Conservation (phyloP, 2,329 filamentous ascomycete genomes). For the Xylariomycetidae sp. region DNA sequence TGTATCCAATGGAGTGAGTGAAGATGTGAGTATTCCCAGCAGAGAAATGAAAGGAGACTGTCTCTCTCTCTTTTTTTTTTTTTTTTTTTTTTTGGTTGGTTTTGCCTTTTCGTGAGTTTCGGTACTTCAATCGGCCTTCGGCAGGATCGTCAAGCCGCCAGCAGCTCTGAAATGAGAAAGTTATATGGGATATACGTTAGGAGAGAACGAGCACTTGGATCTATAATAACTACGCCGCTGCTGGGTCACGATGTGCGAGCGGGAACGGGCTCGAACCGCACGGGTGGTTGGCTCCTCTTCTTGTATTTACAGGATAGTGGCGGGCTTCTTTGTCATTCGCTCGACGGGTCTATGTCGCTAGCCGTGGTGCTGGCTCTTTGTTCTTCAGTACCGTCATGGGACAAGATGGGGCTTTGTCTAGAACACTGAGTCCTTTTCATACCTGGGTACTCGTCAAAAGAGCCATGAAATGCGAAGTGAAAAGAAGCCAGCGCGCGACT, state of each 20-base stretch:
- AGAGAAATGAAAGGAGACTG: too few species aligned
- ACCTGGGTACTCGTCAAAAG: conserved; percentile 7
- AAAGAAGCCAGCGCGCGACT: conserved; percentile 1
- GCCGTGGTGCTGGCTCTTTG: conserved; percentile 14
- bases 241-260: conserved; percentile 12
- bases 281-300: conserved; percentile 18
- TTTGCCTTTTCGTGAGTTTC: background rate
- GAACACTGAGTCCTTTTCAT: conserved; percentile 19
- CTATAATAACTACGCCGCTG: conserved; percentile 21
- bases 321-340: conserved; percentile 19
- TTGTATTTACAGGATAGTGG: conserved; percentile 21
- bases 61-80: conserved; percentile 3
- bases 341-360: conserved; percentile 15
- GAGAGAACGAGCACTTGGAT: conserved; percentile 23
- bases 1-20: background rate
- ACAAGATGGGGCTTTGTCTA: conserved; percentile 13
- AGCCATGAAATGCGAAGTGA: conserved; percentile 6
- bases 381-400: conserved; percentile 12
- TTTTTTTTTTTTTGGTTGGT: conserved; percentile 4
- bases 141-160: conserved; percentile 23
- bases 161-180: conserved; percentile 17
- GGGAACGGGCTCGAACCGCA: conserved; percentile 13
- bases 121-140: conserved; percentile 15
- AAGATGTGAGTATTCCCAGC: background rate
- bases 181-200: conserved; percentile 4